A percentile compares a stretch with the other conserved stretches of the same genome.
These are phyloP conservation scores for Cutaneotrichosporon spelunceum DNA, from an alignment of 1,284 basidiomycete genomes.

Conservation along the genomic window DNA sequence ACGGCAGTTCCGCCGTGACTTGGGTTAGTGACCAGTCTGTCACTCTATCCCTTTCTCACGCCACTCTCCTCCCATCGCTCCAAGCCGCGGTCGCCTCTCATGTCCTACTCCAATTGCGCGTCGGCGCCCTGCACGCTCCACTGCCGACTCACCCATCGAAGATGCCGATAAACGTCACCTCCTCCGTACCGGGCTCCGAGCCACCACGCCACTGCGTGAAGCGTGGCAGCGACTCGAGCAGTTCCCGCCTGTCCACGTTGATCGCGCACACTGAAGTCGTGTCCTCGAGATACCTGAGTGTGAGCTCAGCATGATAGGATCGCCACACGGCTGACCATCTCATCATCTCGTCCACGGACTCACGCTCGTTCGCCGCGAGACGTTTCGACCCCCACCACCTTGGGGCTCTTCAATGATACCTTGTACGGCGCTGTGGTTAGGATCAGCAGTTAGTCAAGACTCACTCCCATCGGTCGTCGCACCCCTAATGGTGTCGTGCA, in stretches of 20 bases:
- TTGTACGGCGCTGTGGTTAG: conserved; percentile 34
- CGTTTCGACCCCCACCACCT: conserved; percentile 67
- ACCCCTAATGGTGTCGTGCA: conserved; percentile 42
- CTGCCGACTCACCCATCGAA: conserved; percentile 71
- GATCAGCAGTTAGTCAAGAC: not conserved
- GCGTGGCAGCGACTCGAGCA: conserved; percentile 63
- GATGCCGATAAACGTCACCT: conserved; percentile 78
- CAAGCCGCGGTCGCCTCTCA: not conserved
- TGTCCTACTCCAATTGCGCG: not conserved
- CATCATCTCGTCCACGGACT: conserved; percentile 26
- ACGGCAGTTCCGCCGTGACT: conserved; percentile 78
- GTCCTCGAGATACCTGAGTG: conserved; percentile 72
- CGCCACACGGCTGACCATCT: not conserved
- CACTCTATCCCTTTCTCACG: no score
- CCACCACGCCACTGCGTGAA: conserved; percentile 65
- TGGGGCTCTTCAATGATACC: conserved; percentile 41
- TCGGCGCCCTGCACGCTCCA: not conserved
- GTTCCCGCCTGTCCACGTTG: conserved; percentile 67
- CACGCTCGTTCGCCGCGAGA: conserved; percentile 72
- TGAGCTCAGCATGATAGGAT: not conserved
- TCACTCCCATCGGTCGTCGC: conserved; percentile 26
- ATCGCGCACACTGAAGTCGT: conserved; percentile 71
- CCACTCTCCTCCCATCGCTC: not conserved
- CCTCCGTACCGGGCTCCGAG: conserved; percentile 58
- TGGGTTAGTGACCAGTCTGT: conserved; percentile 4